Evolutionary conservation across 116 monocot species (phyloP).

Genomic region (Papilionanthe hybrid): DNA sequence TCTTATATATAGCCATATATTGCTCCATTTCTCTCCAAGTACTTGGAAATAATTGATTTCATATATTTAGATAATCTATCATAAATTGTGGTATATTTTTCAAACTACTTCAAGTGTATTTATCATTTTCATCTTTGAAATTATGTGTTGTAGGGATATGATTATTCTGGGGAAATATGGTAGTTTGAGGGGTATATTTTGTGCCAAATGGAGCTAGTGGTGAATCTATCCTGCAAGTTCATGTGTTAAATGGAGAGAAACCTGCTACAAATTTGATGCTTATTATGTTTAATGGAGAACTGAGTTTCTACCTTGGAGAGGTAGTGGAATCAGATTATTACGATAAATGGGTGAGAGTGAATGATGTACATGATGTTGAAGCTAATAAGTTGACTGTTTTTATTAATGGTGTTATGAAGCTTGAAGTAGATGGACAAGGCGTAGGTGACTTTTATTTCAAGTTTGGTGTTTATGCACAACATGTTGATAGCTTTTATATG

Average conservation of each 20-base stretch:
- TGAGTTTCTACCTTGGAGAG: neutral
- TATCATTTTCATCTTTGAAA: neutral
- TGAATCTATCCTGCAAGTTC: too few species aligned
- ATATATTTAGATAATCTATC: too few species aligned
- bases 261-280: too few species aligned
- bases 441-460: slow-evolving; percentile 14
- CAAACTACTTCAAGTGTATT: neutral
- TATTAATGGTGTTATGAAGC: too few species aligned
- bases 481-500: slow-evolving; percentile 10
- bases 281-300: slow-evolving; percentile 1
- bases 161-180: slow-evolving; percentile 22
- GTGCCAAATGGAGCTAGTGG: too few species aligned
- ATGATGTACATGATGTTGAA: slow-evolving; percentile 20
- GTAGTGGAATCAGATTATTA: slow-evolving; percentile 13
- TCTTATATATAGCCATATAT: too few species aligned
- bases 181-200: too few species aligned
- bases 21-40: too few species aligned
- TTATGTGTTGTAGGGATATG: slow-evolving; percentile 19
- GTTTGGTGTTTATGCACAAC: slow-evolving; percentile 23
- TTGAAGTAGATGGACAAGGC: slow-evolving; percentile 8
- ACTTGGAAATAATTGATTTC: too few species aligned
- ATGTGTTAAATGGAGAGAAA: too few species aligned
- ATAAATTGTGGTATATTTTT: too few species aligned
- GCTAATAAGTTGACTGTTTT: slow-evolving; percentile 9
- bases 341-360: slow-evolving; percentile 18